These are phyloP conservation scores for Cantharellus anzutake DNA, from an alignment of 768 basidiomycete genomes.

Conservation along the genomic window DNA sequence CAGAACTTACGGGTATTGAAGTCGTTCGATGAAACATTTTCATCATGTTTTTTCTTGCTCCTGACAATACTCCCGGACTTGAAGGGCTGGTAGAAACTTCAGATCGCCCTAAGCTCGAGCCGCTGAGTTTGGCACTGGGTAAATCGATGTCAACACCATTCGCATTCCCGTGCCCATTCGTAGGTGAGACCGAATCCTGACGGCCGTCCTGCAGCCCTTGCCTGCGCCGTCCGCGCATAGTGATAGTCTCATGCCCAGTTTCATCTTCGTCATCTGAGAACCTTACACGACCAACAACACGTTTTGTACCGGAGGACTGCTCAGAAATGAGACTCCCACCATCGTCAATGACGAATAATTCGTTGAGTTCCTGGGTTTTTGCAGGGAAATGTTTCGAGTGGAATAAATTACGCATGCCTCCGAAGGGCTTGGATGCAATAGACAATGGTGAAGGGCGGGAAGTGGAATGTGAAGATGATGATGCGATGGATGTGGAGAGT, in stretches of 20 bases:
- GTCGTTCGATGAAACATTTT: not conserved
- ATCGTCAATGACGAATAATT: not conserved
- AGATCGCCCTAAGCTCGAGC: not conserved
- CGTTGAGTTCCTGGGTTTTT: not conserved
- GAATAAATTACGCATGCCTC: not conserved
- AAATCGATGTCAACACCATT: not conserved
- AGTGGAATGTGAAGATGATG: not conserved
- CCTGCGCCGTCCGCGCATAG: not conserved
- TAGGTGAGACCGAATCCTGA: not conserved
- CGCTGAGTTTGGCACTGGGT: not conserved
- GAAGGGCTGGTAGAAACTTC: not conserved
- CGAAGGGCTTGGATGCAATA: not conserved
- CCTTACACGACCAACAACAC: not conserved
- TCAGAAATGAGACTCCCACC: not conserved
- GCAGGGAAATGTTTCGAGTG: not conserved
- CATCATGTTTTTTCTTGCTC: not conserved
- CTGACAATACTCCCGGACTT: not conserved
- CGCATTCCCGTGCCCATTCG: not conserved
- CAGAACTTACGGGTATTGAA: no score
- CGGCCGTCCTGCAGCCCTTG: not conserved
- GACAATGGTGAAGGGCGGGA: not conserved
- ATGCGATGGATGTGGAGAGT: not conserved
- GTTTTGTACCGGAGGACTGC: not conserved
- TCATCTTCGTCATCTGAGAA: not conserved
- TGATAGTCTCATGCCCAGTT: not conserved